Base-by-base conservation (phyloP, 2,329 filamentous ascomycete genomes). In the Thermomyces lanuginosus region DNA sequence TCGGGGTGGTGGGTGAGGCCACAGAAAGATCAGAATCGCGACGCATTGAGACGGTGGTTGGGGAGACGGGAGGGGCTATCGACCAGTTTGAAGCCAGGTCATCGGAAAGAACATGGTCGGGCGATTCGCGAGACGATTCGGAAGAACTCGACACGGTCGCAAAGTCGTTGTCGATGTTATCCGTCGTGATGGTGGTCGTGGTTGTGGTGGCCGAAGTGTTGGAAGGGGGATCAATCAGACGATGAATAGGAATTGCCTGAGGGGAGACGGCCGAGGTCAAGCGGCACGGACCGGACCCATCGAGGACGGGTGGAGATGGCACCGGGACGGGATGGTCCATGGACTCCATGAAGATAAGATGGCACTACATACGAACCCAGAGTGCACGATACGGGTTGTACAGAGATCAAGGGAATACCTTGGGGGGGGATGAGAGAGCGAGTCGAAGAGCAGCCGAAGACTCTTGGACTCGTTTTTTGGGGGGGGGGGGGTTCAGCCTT, bases 291-390 rank as follows among this genome's bases (percentile, higher is more conserved):
- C 25, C 22, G 32, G 29, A 30, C 25, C 28, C 36, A 37, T 34
- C 29, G 17, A 36, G 36, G 6, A 13, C 24, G 26, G 20, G 35
- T 28, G 33, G 34, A 31, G 40, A 37, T 28, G 39, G 39, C 24
- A 39, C 30, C 36, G 46, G 43, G 27, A 41, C 27, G 21, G 45
- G 38, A 23, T 40, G 41, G 35, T 49, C 46, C 43, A 52, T 53
- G 43, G 49, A 55, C 47, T 53, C 49, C 49, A 55, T 55, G 42
- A 41, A 21, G 24, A 22, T 18, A n/a, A n/a, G n/a, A n/a, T n/a
- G n/a, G n/a, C n/a, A n/a, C n/a, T n/a, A n/a, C n/a, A n/a, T n/a
- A n/a, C n/a, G n/a, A n/a, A n/a, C n/a, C n/a, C 27, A 34, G 26
- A 11, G 12, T 9, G 16, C 20, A 22, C 14, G 16, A 20, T 15